Conservation (phyloP, 148 eudicot genomes). For the Rhododendron vialii region DNA sequence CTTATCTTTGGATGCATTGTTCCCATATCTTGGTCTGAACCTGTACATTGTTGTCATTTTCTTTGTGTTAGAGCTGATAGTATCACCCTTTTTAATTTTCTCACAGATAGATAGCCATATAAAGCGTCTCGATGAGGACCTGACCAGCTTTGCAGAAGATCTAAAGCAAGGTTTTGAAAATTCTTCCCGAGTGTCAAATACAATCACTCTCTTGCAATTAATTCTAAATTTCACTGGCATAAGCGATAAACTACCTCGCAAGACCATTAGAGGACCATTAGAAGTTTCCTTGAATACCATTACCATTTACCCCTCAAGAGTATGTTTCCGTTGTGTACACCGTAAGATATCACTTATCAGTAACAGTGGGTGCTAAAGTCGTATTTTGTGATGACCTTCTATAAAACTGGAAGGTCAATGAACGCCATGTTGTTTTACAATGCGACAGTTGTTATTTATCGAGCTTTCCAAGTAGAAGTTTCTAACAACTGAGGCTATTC, state of each 20-base stretch:
- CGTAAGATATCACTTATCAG: not conserved
- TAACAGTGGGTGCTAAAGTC: not conserved
- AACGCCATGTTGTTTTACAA: not conserved
- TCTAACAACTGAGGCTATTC: slow-evolving; percentile 6
- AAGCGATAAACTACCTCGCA: not conserved
- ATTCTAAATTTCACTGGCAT: not conserved
- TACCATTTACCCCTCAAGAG: not conserved
- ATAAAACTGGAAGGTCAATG: not conserved
- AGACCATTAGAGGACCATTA: not conserved
- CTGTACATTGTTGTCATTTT: not conserved
- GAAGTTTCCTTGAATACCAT: not conserved
- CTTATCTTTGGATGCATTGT: not conserved
- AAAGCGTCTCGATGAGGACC: slow-evolving; percentile 94
- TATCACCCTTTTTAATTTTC: slow-evolving; percentile 2
- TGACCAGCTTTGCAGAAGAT: slow-evolving; percentile 92
- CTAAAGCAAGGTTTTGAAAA: slow-evolving; percentile 74
- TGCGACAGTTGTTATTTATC: not conserved
- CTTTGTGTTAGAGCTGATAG: not conserved
- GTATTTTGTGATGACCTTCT: not conserved
- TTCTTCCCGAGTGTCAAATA: slow-evolving; percentile 9
- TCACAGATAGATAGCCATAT: slow-evolving; percentile 97
- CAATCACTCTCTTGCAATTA: slow-evolving; percentile 1
- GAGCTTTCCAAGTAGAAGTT: not conserved
- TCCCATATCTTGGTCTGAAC: not conserved
- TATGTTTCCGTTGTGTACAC: not conserved